These are phyloP conservation scores for Microdochium nivale DNA, from an alignment of 2,329 filamentous ascomycete genomes.

Conservation along the genomic window DNA sequence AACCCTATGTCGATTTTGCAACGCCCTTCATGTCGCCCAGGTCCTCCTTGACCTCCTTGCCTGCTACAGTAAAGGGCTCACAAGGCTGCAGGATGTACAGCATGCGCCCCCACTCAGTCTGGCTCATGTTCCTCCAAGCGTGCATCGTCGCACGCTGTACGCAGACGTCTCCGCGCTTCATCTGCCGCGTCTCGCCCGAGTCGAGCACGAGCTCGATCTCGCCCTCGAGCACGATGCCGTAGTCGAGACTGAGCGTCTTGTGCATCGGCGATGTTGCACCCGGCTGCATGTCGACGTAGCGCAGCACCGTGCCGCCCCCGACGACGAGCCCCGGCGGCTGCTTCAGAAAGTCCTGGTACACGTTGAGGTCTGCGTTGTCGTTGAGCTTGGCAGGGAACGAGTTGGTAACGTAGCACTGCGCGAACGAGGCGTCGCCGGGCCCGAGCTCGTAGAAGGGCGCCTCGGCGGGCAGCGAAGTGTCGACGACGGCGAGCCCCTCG, in stretches of 20 bases:
- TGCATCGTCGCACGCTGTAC: conserved; percentile 38
- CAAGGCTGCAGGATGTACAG: conserved; percentile 21
- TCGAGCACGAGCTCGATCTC: neutral
- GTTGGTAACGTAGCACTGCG: conserved; percentile 16
- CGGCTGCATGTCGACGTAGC: conserved; percentile 39
- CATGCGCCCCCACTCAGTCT: conserved; percentile 30
- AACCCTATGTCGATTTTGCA: neutral
- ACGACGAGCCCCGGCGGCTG: conserved; percentile 18
- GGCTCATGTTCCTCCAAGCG: conserved; percentile 25
- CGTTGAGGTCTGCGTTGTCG: conserved; percentile 10
- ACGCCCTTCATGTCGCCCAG: neutral
- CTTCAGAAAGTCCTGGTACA: conserved; percentile 11
- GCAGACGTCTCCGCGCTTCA: conserved; percentile 4
- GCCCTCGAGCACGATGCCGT: neutral
- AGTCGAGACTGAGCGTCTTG: neutral
- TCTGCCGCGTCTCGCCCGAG: neutral
- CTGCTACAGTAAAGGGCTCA: conserved; percentile 2
- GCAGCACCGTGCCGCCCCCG: conserved; percentile 31
- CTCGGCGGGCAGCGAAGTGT: neutral
- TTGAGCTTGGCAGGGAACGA: conserved; percentile 12
- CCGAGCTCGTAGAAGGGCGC: conserved; percentile 6
- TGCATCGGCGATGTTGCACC: neutral
- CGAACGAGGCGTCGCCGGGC: conserved; percentile 10
- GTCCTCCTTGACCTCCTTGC: neutral
- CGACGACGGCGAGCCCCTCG: neutral